Evolutionary conservation across 768 basidiomycete species (phyloP), one percentile per base, ranked within the genome.

Genomic region (Lactarius quietus): DNA sequence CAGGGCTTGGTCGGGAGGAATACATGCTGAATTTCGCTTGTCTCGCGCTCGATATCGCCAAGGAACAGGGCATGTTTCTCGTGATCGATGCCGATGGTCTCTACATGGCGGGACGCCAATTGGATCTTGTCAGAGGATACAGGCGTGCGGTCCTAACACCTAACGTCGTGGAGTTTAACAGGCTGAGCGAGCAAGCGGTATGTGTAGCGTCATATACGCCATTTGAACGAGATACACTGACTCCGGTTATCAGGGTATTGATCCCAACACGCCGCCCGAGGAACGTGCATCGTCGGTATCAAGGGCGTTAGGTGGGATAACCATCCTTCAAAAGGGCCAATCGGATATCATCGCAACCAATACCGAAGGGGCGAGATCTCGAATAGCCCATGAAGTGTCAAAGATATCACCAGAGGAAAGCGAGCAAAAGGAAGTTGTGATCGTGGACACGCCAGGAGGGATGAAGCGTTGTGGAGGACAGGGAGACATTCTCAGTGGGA

Each of bases 1-100:
- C 97, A 0, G 97, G 97, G 6, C 84, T 99, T 0, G 97, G 97
- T 0, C 86, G 97, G 1, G 93, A 94, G 71, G 76, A 82, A 3
- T 91, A 93, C 78, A 99, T 98, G 94, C 92, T 93, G 73, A 76
- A 75, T 5, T 93, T 85, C 63, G 95, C 95, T 1, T 84, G 83
- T 63, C 75, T 87, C 31, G 93, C 95, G 0, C 78, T 98, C 23
- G 76, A 76, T 12, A 80, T 96, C 48, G 96, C 96, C 5, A 83
- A 79, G 67, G 76, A 83, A 71, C 70, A 72, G 41, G 88, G 87
- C 60, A 90, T 95, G 86, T 96, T 88, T 74, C 79, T 98, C 67
- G 95, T 98, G 20, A 81, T 99, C 18, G 97, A 99, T 71, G 97
- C 96, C 1, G 96, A 99, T 73, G 93, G 89, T 2, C 82, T 99